phyloP scores from a whole-genome alignment of 768 basidiomycete genomes.

The Dacryopinax primogenitus region DNA sequence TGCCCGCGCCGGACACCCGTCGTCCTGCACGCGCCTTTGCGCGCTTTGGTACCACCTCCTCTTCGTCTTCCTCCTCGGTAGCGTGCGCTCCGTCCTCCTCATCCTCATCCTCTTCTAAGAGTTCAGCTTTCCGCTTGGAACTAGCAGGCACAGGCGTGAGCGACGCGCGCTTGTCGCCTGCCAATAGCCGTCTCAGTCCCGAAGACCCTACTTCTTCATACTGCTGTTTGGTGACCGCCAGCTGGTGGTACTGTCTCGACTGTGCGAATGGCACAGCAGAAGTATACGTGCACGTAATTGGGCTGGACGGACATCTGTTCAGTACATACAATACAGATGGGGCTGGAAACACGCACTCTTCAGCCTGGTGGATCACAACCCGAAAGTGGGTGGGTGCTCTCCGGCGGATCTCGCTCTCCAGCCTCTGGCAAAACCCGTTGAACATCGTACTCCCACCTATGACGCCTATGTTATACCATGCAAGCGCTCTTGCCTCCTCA shows the following conservation, averaged over 20 bases:
- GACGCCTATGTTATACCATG: slow-evolving; percentile 87
- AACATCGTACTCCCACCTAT: slow-evolving; percentile 74
- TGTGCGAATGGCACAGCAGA: slow-evolving; percentile 30
- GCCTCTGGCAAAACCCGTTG: slow-evolving; percentile 54
- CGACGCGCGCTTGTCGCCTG: background rate
- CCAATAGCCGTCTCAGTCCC: background rate
- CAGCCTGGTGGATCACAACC: slow-evolving; percentile 55
- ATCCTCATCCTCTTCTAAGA: background rate
- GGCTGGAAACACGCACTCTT: slow-evolving; percentile 44
- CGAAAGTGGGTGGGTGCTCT: slow-evolving; percentile 74
- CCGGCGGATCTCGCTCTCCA: slow-evolving; percentile 68
- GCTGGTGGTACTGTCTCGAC: background rate
- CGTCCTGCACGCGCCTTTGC: background rate
- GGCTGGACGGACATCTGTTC: slow-evolving; percentile 34
- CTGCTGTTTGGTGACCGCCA: background rate
- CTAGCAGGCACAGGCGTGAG: background rate
- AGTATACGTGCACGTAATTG: slow-evolving; percentile 52
- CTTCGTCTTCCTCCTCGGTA: background rate
- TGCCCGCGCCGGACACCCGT: background rate
- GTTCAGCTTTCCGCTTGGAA: background rate
- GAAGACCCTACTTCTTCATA: background rate
- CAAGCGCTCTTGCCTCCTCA: slow-evolving; percentile 75
- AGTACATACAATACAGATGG: background rate
- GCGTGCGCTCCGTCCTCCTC: background rate
- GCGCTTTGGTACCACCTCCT: background rate